These are phyloP conservation scores for Trapa bicornis DNA, from an alignment of 345 rosid genomes.

Conservation along the genomic window DNA sequence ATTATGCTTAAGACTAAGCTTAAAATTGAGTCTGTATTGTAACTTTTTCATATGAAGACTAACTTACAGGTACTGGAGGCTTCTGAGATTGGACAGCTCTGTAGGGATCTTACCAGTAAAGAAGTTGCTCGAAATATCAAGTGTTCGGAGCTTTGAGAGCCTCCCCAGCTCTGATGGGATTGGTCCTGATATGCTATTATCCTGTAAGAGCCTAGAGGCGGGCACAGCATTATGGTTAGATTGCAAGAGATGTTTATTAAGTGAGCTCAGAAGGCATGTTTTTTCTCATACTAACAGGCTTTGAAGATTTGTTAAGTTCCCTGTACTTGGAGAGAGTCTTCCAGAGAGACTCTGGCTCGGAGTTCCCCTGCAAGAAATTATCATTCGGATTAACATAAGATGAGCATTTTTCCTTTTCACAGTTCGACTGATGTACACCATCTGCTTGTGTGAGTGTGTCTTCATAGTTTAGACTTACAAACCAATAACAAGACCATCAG, in stretches of 20 bases:
- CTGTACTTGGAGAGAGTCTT: slow-evolving; percentile 51
- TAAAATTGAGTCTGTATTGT: background rate
- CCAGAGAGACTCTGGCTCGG: slow-evolving; percentile 83
- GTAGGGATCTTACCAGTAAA: slow-evolving; percentile 55
- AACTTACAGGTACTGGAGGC: slow-evolving; percentile 68
- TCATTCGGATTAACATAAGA: background rate
- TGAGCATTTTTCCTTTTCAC: background rate
- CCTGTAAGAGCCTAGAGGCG: slow-evolving; percentile 21
- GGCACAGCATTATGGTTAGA: background rate
- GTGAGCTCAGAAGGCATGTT: background rate
- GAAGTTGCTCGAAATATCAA: slow-evolving; percentile 69
- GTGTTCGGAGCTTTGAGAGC: slow-evolving; percentile 54
- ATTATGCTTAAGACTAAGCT: background rate
- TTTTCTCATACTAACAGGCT: slow-evolving; percentile 42
- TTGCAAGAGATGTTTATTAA: background rate
- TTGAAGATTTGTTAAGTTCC: slow-evolving; percentile 75
- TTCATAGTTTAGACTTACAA: slow-evolving; percentile 40
- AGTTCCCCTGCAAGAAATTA: slow-evolving; percentile 47
- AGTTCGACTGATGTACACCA: background rate
- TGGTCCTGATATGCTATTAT: slow-evolving; percentile 60
- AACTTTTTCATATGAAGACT: background rate
- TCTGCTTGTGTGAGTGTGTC: background rate
- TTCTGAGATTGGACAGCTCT: slow-evolving; percentile 32
- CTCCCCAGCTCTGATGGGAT: slow-evolving; percentile 63
- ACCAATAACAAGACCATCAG: slow-evolving; percentile 53